Base-by-base conservation (phyloP, 2,329 filamentous ascomycete species). In the Aureobasidium sp. region DNA sequence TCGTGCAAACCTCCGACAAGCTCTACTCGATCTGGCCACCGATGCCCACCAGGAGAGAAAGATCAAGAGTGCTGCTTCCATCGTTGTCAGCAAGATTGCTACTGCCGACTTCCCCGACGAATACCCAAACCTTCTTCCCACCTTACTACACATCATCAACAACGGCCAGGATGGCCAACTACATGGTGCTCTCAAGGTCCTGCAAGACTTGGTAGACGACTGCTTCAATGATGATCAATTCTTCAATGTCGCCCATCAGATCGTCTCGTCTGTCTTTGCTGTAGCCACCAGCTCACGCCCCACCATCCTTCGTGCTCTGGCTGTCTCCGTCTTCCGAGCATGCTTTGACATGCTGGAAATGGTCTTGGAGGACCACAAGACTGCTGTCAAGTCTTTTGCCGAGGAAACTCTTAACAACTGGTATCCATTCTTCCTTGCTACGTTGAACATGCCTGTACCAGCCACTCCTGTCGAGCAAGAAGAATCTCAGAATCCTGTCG, bases 291-390 rank as follows among this genome's bases (percentile, higher is more conserved):
- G 89, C 72, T 84, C 88, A 63, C 85, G 90, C 68, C 92, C 90
- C 71, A 82, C 88, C 10, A 71, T 69, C 8, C 80, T 96, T 63
- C 85, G 94, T 65, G 91, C 92, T 34, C 80, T 97, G 67, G 90
- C 94, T 43, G 88, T 97, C 46, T 90, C 89, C 44, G 90, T 97
- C 63, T 96, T 97, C 80, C 85, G 91, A 63, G 86, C 86, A 53
- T 96, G 91, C 76, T 96, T 99, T 73, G 92, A 97, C 72, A 90
- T 94, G 62, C 84, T 99, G 78, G 92, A 97, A 76, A 96, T 97
- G 84, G 89, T 97, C 67, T 89, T 96, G 80, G 92, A 96, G 67
- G 90, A 96, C 68, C 90, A 97, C 76, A 89, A 90, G 70, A 82
- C 83, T 63, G 90, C 90, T 61, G 91, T 97, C 65, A 94, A 90